Conservation (phyloP, 345 rosid genomes). For the Mangifera indica region DNA sequence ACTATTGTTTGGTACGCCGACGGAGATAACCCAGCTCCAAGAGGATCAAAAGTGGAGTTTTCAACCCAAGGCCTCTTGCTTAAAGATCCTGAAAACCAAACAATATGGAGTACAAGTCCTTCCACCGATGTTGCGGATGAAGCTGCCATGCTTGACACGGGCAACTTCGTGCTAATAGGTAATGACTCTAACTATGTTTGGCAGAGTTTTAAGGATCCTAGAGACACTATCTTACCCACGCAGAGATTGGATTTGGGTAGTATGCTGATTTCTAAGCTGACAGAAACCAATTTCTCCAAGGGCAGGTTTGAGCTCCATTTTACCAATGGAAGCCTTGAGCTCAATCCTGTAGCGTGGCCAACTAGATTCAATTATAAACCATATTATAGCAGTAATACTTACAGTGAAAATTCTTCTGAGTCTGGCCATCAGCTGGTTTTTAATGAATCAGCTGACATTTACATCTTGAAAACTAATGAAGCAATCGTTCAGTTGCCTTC, state of each 20-base stretch:
- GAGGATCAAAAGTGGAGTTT: conserved; percentile 33
- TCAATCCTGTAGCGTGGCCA: conserved; percentile 23
- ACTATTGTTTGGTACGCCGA: conserved; percentile 35
- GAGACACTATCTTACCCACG: conserved; percentile 38
- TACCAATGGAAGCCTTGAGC: conserved; percentile 22
- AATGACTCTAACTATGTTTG: conserved; percentile 22
- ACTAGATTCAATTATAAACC: background rate
- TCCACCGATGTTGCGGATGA: background rate
- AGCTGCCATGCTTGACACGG: conserved; percentile 31
- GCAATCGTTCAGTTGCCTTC: background rate
- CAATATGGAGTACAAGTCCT: conserved; percentile 9
- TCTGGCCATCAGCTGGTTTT: conserved; percentile 20
- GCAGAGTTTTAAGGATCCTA: conserved; percentile 44
- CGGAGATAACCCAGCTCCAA: conserved; percentile 13
- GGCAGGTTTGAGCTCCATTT: conserved; percentile 33
- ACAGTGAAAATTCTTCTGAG: background rate
- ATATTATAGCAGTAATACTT: conserved; percentile 24
- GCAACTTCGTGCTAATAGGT: conserved; percentile 39
- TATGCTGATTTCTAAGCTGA: conserved; percentile 17
- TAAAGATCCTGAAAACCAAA: conserved; percentile 17
- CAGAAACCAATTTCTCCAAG: conserved; percentile 16
- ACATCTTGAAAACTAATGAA: background rate
- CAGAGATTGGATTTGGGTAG: conserved; percentile 30
- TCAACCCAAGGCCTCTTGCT: conserved; percentile 13
- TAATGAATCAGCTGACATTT: conserved; percentile 21